Evolutionary conservation across 306 rosid species (phyloP).

Genomic region (Elaeagnus macrophylla): DNA sequence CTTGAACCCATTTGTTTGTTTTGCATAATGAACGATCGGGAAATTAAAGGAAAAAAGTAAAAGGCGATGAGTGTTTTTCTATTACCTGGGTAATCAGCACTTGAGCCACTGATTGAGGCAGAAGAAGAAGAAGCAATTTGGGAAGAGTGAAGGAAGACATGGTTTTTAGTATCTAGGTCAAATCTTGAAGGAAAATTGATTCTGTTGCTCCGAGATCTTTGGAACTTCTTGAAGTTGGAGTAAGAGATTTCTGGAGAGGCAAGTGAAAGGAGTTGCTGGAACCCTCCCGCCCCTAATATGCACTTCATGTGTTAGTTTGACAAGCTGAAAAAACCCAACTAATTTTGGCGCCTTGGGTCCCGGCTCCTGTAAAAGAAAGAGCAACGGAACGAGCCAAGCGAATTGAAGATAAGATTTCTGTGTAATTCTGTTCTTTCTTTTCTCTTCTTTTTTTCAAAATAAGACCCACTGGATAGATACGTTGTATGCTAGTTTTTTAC

Average conservation of each 20-base stretch:
- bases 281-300: conserved; percentile 15
- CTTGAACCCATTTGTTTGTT: conserved; percentile 5
- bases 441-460: too few relatives aligned
- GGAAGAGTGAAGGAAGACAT: conserved; percentile 16
- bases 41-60: background rate
- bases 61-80: background rate
- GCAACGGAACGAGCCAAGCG: too few relatives aligned
- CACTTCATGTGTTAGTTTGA: background rate
- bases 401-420: too few relatives aligned
- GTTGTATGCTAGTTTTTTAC: too few relatives aligned
- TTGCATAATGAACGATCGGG: background rate
- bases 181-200: conserved; percentile 18
- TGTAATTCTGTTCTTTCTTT: too few relatives aligned
- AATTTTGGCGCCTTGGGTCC: too few relatives aligned
- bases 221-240: conserved; percentile 9
- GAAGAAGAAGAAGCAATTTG: conserved; percentile 39
- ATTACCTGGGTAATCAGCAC: conserved; percentile 50
- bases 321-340: too few relatives aligned
- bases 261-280: conserved; percentile 18
- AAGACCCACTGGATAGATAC: too few relatives aligned
- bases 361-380: too few relatives aligned
- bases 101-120: conserved; percentile 48
- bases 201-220: conserved; percentile 11
- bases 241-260: conserved; percentile 14
- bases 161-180: background rate